phyloP scores from a whole-genome alignment of 1,284 basidiomycete species.

The Austroboletus niveus region DNA sequence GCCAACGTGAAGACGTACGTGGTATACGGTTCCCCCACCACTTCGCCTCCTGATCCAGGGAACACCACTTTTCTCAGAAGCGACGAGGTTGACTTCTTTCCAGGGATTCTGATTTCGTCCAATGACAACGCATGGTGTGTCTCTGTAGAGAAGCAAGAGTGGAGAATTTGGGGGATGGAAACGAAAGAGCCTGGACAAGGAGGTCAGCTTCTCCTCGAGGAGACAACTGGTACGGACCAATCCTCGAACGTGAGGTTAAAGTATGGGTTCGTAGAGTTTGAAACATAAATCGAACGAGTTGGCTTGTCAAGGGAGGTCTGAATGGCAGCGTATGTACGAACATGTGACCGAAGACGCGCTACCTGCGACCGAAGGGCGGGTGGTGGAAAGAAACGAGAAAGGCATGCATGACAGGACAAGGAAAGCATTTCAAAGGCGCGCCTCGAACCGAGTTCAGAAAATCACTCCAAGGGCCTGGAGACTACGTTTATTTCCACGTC shows the following conservation, averaged over 20 bases:
- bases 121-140: conserved; percentile 89
- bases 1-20: conserved; percentile 56
- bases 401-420: conserved; percentile 5
- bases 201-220: conserved; percentile 1
- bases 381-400: not conserved
- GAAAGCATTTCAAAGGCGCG: conserved; percentile 20
- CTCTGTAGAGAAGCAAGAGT: conserved; percentile 86
- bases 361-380: not conserved
- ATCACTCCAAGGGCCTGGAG: too few species aligned
- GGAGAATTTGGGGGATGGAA: conserved; percentile 66
- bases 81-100: conserved; percentile 86
- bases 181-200: conserved; percentile 74
- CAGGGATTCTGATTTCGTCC: conserved; percentile 98
- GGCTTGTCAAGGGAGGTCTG: conserved; percentile 31
- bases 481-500: not conserved
- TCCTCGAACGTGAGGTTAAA: conserved; percentile 96
- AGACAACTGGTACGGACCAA: conserved; percentile 55
- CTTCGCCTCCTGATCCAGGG: conserved; percentile 86
- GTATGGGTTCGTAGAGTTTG: conserved; percentile 80
- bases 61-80: conserved; percentile 52
- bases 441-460: not conserved
- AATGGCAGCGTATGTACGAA: conserved; percentile 14
- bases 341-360: not conserved
- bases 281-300: conserved; percentile 72
- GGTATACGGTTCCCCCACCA: conserved; percentile 98